phyloP scores from a whole-genome alignment of 768 basidiomycete genomes.

The Lepiota subincarnata region DNA sequence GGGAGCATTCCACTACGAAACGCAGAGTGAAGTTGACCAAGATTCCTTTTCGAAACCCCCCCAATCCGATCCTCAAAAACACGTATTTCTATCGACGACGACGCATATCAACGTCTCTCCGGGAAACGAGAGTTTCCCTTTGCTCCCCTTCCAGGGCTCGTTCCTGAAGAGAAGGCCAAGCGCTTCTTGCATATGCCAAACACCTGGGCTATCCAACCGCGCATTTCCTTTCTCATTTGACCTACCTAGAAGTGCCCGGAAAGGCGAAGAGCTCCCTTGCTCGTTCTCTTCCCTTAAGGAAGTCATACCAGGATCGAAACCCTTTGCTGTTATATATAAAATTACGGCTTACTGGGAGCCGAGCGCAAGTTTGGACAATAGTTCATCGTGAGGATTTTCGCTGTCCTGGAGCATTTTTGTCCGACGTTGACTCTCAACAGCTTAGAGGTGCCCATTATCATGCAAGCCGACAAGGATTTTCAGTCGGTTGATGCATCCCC shows the following conservation, averaged over 20 bases:
- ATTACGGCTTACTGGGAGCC: slow-evolving; percentile 59
- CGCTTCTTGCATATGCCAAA: slow-evolving; percentile 32
- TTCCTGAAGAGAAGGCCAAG: slow-evolving; percentile 45
- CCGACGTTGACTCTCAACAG: slow-evolving; percentile 28
- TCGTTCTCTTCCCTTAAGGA: slow-evolving; percentile 44
- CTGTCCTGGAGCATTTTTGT: slow-evolving; percentile 8
- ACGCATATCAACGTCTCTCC: slow-evolving; percentile 39
- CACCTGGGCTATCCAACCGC: slow-evolving; percentile 30
- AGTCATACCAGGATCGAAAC: slow-evolving; percentile 19
- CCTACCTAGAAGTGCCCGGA: slow-evolving; percentile 43
- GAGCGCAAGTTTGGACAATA: slow-evolving; percentile 35
- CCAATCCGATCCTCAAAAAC: slow-evolving; percentile 25
- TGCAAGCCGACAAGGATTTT: slow-evolving; percentile 57
- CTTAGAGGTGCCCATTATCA: slow-evolving; percentile 60
- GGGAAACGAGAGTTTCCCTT: slow-evolving; percentile 24
- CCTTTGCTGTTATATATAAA: slow-evolving; percentile 47
- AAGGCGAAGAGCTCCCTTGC: slow-evolving; percentile 59
- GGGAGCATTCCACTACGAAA: slow-evolving; percentile 50
- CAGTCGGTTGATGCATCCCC: slow-evolving; percentile 49
- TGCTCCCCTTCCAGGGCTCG: slow-evolving; percentile 39
- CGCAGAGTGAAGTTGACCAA: slow-evolving; percentile 23
- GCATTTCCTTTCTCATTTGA: slow-evolving; percentile 52
- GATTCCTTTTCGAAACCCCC: slow-evolving; percentile 12
- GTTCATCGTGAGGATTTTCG: slow-evolving; percentile 41
- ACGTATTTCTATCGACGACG: slow-evolving; percentile 49